Evolutionary conservation across 768 basidiomycete species (phyloP), one percentile per base, ranked within the genome.

Genomic region (Tephrocybe rancida): DNA sequence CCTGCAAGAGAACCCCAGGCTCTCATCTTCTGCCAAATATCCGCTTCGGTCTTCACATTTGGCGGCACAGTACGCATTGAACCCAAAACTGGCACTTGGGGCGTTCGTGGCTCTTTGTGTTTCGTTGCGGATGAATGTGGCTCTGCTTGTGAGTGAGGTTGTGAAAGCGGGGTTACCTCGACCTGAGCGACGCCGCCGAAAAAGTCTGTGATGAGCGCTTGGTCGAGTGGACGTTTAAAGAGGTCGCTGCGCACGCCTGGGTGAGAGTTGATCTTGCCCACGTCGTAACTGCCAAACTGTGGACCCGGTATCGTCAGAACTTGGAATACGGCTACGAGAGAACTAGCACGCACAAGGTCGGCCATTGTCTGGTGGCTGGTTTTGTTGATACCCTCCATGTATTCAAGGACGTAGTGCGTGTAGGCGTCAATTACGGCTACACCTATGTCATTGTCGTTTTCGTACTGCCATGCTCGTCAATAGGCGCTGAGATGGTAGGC

Each of bases 381-480:
- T 71, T 97, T 97, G 73, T 94, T 92, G 62, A 96, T 87, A 16
- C 83, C 81, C 68, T 98, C 97, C 80, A 99, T 86, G 68, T 85
- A 95, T 57, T 94, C 82, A 9, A 99, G 83, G 25, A 95, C 78
- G 63, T 90, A 89, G 71, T 98, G 97, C 0, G 96, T 98, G 66
- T 85, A 99, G 13, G 86, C 84, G 67, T 99, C 97, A 57, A 98
- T 97, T 44, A 99, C 95, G 0, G 94, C 87, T 0, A 98, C 92
- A 3, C 97, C 97, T 25, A 99, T 86, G 58, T 98, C 96, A 30
- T 86, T 76, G 73, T 99, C 97, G 64, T 91, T 92, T 65, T 92
- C 90, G 62, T 98, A 87, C 94, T 98, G 60, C 30, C 11, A 35
- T 45, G 5, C 30, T 27, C 22, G 2, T 26, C 10, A 9, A 22